phyloP scores from a whole-genome alignment of 2,329 filamentous ascomycete genomes.

The Pseudogymnoascus sp. region DNA sequence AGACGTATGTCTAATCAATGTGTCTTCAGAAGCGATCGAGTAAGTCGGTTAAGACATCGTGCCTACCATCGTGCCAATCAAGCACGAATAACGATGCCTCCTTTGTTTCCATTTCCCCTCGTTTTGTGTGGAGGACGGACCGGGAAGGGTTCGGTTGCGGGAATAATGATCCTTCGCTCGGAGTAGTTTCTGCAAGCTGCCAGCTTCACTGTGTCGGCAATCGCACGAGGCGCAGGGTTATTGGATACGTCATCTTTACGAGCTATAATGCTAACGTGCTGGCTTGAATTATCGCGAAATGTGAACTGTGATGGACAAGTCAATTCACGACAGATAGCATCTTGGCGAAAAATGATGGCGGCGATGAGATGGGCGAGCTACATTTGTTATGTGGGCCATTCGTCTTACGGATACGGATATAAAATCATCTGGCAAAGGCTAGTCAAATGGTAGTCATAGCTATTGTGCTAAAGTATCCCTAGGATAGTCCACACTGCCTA shows the following conservation, averaged over 20 bases:
- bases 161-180: neutral
- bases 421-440: neutral
- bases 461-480: neutral
- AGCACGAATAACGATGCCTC: neutral
- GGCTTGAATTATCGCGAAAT: neutral
- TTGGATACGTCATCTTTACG: neutral
- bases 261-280: neutral
- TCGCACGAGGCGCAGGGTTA: neutral
- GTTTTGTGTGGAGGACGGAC: neutral
- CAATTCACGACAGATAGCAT: neutral
- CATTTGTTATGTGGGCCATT: neutral
- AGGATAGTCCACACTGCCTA: neutral
- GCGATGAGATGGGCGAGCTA: neutral
- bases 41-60: neutral
- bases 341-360: neutral
- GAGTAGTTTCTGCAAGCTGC: neutral
- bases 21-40: neutral
- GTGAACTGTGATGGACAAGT: neutral
- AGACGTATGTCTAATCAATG: neutral
- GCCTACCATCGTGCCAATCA: neutral
- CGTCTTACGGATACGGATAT: neutral
- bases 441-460: neutral
- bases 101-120: neutral
- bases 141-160: neutral
- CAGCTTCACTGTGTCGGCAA: neutral